Evolutionary conservation across 176 grass and related monocot genomes (phyloP).

Genomic region (Aechmea fasciata): DNA sequence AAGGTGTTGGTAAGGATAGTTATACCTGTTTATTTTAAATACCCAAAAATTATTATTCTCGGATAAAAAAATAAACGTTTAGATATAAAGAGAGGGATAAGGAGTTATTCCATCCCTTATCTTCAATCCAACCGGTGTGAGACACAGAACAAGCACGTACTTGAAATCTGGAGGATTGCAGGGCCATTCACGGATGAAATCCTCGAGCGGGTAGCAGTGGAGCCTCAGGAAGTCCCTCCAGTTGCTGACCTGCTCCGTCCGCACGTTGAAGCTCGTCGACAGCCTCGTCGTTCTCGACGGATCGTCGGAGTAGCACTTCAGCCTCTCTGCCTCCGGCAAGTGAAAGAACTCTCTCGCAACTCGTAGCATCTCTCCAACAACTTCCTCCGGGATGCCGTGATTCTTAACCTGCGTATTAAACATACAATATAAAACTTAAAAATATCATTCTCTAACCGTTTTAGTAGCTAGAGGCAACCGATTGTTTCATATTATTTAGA

Average conservation of each 20-base stretch:
- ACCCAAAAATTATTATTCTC: no score
- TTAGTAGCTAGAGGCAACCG: no score
- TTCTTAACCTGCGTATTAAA: conserved; percentile 43
- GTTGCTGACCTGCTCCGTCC: conserved; percentile 68
- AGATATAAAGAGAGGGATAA: no score
- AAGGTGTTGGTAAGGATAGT: no score
- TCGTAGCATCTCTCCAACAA: conserved; percentile 50
- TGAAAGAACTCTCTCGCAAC: conserved; percentile 86
- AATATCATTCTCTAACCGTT: no score
- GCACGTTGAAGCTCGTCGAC: conserved; percentile 92
- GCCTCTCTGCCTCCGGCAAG: conserved; percentile 68
- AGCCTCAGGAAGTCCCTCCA: conserved; percentile 90
- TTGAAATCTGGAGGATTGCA: conserved; percentile 55
- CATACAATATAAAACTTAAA: neutral
- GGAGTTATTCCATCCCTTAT: no score
- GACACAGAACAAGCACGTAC: conserved; percentile 7
- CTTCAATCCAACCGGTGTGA: no score
- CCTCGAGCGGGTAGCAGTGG: conserved; percentile 75
- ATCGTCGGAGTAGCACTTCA: conserved; percentile 93
- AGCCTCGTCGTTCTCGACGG: conserved; percentile 63
- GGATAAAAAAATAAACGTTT: no score
- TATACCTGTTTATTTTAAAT: no score
- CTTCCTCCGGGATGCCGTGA: conserved; percentile 50
- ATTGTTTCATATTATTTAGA: no score
- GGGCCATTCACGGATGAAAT: conserved; percentile 76